phyloP scores from a whole-genome alignment of 73 alveolate species.

The Paramecium sexaurelia region DNA sequence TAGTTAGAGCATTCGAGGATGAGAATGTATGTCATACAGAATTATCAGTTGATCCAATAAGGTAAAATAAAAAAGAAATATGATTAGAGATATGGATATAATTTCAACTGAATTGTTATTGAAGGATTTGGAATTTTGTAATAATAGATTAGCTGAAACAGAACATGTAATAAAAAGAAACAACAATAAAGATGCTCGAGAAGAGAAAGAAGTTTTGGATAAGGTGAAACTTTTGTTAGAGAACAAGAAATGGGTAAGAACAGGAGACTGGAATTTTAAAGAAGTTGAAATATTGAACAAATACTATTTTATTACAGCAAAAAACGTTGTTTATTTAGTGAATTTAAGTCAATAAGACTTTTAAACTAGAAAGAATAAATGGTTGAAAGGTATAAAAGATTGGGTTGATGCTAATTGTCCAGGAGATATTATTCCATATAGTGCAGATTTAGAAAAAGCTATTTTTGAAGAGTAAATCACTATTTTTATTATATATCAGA shows the following conservation, averaged over 20 bases:
- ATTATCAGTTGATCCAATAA: slow-evolving; percentile 96
- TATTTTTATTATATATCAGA: not conserved
- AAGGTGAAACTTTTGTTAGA: slow-evolving; percentile 80
- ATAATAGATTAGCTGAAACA: slow-evolving; percentile 80
- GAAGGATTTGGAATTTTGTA: slow-evolving; percentile 87
- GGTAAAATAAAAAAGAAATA: not conserved
- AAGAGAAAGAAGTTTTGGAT: slow-evolving; percentile 86
- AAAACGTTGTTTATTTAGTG: slow-evolving; percentile 96
- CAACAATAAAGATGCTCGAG: slow-evolving; percentile 85
- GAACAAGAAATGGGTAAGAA: slow-evolving; percentile 77
- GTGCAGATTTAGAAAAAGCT: slow-evolving; percentile 91
- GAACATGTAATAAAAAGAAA: slow-evolving; percentile 91
- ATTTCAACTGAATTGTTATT: slow-evolving; percentile 91
- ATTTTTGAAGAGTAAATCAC: slow-evolving; percentile 71
- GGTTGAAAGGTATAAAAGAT: slow-evolving; percentile 87
- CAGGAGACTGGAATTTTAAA: slow-evolving; percentile 88
- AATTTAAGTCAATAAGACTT: slow-evolving; percentile 91
- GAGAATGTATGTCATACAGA: slow-evolving; percentile 95
- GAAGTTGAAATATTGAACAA: slow-evolving; percentile 94
- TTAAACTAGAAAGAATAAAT: slow-evolving; percentile 90
- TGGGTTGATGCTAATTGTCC: slow-evolving; percentile 95
- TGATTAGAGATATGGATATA: slow-evolving; percentile 90
- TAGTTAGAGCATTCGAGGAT: slow-evolving; percentile 96
- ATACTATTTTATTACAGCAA: slow-evolving; percentile 93
- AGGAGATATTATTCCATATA: slow-evolving; percentile 95